phyloP scores from a whole-genome alignment of 805 yeast species.

The Wickerhamiella alocasiicola region DNA sequence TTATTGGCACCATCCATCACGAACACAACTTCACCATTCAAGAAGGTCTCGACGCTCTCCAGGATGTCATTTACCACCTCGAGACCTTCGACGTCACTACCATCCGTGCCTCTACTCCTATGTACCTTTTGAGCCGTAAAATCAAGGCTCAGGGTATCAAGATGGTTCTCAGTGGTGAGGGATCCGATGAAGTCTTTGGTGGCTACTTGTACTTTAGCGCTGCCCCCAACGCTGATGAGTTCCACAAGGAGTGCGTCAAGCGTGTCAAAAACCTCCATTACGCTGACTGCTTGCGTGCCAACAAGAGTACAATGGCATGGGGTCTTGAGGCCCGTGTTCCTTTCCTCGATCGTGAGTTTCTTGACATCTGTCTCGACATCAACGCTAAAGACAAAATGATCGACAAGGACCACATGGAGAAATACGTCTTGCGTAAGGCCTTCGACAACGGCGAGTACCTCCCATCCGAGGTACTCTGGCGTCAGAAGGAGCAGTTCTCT shows the following conservation, averaged over 20 bases:
- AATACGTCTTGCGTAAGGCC: conserved; percentile 93
- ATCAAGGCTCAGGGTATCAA: conserved; percentile 99
- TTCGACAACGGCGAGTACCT: conserved; percentile 88
- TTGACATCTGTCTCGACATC: conserved; percentile 87
- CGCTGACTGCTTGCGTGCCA: conserved; percentile 96
- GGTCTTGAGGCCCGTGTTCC: conserved; percentile 99
- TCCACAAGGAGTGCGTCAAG: conserved; percentile 90
- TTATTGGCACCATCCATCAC: conserved; percentile 92
- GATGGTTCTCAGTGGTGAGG: conserved; percentile 98
- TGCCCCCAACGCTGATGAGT: conserved; percentile 86
- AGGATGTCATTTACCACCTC: conserved; percentile 88
- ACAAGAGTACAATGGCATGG: conserved; percentile 99
- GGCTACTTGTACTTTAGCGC: conserved; percentile 95
- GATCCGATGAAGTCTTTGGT: conserved; percentile 97
- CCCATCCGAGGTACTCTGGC: conserved; percentile 95
- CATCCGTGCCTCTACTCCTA: conserved; percentile 97
- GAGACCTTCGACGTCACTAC: conserved; percentile 99
- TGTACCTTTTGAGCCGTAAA: conserved; percentile 91
- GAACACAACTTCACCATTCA: conserved; percentile 94
- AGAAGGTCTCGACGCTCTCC: conserved; percentile 91
- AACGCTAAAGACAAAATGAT: conserved; percentile 88
- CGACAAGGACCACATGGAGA: conserved; percentile 68
- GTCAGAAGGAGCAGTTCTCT: conserved; percentile 99
- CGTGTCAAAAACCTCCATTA: conserved; percentile 95
- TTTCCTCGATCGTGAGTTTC: conserved; percentile 87